These are phyloP conservation scores for Cadophora sp. DNA, from an alignment of 2,329 filamentous ascomycete species.

Conservation along the genomic window DNA sequence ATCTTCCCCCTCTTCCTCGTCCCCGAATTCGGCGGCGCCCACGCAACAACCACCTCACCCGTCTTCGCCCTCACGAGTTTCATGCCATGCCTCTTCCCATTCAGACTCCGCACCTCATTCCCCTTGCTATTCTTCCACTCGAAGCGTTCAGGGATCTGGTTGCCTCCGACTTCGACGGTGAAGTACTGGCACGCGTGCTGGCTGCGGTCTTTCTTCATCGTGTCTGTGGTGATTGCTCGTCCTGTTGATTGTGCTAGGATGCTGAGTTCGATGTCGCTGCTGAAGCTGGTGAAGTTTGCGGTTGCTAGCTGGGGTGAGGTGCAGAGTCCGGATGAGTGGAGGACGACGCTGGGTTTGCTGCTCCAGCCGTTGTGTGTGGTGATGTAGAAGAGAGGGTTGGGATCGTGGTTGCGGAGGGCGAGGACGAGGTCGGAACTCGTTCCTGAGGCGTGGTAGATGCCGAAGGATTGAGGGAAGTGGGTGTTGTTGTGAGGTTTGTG, in stretches of 20 bases:
- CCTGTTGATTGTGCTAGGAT: neutral
- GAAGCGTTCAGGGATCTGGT: constrained; percentile 23
- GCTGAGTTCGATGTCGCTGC: neutral
- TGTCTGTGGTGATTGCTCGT: neutral
- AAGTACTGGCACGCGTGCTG: neutral
- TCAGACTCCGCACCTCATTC: constrained; percentile 27
- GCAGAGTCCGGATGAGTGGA: constrained; percentile 21
- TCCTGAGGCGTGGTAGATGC: constrained; percentile 30
- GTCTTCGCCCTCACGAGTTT: constrained; percentile 30
- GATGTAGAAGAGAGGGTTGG: constrained; percentile 29
- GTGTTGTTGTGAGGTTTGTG: neutral
- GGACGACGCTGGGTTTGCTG: constrained; percentile 27
- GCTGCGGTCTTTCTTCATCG: neutral
- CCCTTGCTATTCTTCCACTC: constrained; percentile 33
- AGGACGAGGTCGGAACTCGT: constrained; percentile 28
- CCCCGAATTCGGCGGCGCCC: constrained; percentile 28
- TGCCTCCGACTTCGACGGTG: neutral
- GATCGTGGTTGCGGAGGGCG: constrained; percentile 25
- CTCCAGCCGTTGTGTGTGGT: constrained; percentile 24
- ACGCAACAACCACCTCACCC: constrained; percentile 33
- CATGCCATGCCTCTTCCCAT: constrained; percentile 29
- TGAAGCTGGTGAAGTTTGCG: constrained; percentile 20
- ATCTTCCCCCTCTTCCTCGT: constrained; percentile 35
- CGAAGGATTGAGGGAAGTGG: constrained; percentile 32
- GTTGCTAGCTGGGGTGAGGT: constrained; percentile 31